Conservation (phyloP, 345 rosid genomes). For the Erodium maritimum region DNA sequence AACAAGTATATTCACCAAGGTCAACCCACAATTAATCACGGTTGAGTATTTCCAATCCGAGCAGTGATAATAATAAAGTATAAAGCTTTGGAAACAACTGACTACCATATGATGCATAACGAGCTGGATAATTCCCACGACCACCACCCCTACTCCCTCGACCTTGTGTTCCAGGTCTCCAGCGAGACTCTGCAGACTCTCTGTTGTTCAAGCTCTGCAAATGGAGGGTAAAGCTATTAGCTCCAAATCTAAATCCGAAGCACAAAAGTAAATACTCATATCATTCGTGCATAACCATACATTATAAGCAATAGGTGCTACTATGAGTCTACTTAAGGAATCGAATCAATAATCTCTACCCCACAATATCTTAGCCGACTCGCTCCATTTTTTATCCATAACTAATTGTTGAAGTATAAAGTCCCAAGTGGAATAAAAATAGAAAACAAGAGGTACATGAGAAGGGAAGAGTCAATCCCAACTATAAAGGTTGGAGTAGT, state of each 20-base stretch:
- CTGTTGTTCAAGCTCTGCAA: slow-evolving; percentile 45
- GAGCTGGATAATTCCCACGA: slow-evolving; percentile 39
- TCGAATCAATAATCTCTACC: neutral
- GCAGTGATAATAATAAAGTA: neutral
- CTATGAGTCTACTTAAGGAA: neutral
- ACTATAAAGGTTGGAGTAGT: no score
- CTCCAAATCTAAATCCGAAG: neutral
- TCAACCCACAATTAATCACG: neutral
- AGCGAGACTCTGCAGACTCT: slow-evolving; percentile 59
- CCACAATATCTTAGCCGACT: neutral
- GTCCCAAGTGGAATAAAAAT: no score
- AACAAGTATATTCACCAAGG: neutral
- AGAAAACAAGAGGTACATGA: no score
- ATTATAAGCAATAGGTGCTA: neutral
- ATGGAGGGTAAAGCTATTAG: slow-evolving; percentile 2
- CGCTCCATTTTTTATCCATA: neutral
- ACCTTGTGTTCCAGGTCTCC: slow-evolving; percentile 60
- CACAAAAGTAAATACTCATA: neutral
- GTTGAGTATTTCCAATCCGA: neutral
- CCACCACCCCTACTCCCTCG: slow-evolving; percentile 56
- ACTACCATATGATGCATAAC: slow-evolving; percentile 49
- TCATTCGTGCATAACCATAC: neutral
- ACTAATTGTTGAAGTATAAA: no score
- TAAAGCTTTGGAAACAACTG: neutral
- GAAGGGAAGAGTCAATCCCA: no score